Conservation (phyloP, 78 protist species). For the Planoprotostelium fungivorum region DNA sequence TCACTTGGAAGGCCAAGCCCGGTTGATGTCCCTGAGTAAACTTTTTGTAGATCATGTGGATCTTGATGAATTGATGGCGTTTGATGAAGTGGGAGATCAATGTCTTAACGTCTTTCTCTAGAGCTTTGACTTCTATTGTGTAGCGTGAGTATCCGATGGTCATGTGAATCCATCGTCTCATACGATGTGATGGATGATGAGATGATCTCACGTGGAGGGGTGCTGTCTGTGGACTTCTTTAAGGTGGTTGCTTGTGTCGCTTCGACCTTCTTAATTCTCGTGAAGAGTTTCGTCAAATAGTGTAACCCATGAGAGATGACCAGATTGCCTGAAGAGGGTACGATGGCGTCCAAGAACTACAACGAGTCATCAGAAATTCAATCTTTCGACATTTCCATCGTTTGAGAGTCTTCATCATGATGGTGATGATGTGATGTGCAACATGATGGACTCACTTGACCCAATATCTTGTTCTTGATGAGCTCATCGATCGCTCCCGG, state of each 20-base stretch:
- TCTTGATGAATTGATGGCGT: slow-evolving; percentile 40
- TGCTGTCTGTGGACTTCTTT: too few relatives aligned
- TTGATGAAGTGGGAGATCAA: slow-evolving; percentile 15
- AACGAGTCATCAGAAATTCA: neutral
- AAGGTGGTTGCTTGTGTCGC: too few relatives aligned
- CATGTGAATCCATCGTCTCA: too few relatives aligned
- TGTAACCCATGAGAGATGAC: slow-evolving; percentile 41
- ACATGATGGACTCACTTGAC: too few relatives aligned
- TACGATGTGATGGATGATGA: too few relatives aligned
- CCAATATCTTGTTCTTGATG: neutral
- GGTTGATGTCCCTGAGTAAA: neutral
- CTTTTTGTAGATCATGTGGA: slow-evolving; percentile 53
- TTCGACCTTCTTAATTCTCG: neutral
- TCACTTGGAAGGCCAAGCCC: neutral
- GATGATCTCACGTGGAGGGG: too few relatives aligned
- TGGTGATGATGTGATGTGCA: neutral
- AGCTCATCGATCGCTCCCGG: neutral
- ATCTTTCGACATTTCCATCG: too few relatives aligned
- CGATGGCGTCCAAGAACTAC: slow-evolving; percentile 33
- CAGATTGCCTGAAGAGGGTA: slow-evolving; percentile 35
- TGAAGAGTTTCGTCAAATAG: slow-evolving; percentile 39
- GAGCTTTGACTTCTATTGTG: slow-evolving; percentile 16
- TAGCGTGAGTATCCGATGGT: neutral
- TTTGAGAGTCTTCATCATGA: too few relatives aligned
- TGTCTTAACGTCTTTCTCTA: slow-evolving; percentile 36